Percentiles rank a stretch among this genome's conserved stretches.
These are phyloP conservation scores for Achaetomiella virescens DNA, from an alignment of 495 filamentous ascomycete genomes.

Conservation along the genomic window DNA sequence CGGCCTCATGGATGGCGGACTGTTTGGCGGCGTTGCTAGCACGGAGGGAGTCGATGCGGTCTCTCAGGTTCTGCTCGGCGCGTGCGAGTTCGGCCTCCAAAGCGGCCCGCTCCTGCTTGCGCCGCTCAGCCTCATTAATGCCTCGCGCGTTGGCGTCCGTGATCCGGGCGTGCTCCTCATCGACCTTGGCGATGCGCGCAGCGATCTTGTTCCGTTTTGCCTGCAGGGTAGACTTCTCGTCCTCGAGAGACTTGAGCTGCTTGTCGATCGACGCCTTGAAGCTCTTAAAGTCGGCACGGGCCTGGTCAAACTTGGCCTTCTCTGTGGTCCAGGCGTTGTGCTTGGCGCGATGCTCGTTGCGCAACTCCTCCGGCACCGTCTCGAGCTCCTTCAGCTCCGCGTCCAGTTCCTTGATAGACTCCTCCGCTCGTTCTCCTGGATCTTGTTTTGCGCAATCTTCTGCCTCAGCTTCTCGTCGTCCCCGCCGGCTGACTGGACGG, in stretches of 20 bases:
- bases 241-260: constrained; percentile 56
- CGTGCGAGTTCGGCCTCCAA: constrained; percentile 59
- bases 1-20: constrained; percentile 35
- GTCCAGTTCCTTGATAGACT: constrained; percentile 57
- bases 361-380: constrained; percentile 60
- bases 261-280: constrained; percentile 59
- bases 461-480: constrained; percentile 79
- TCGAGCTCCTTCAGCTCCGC: constrained; percentile 61
- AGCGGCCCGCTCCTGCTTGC: constrained; percentile 59
- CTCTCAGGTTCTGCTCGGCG: constrained; percentile 43
- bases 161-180: constrained; percentile 72
- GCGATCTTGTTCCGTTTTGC: constrained; percentile 75
- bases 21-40: constrained; percentile 37
- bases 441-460: constrained; percentile 69
- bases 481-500: constrained; percentile 64
- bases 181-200: constrained; percentile 66
- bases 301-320: constrained; percentile 54
- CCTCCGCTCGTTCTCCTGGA: constrained; percentile 75
- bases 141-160: constrained; percentile 69
- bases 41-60: constrained; percentile 33
- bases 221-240: constrained; percentile 59
- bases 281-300: constrained; percentile 52
- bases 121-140: constrained; percentile 66
- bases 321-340: constrained; percentile 58
- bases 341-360: constrained; percentile 53